Percentiles rank a stretch among this genome's conserved stretches.
These are phyloP conservation scores for Fraxinus paxiana DNA, from an alignment of 305 asterid genomes.

Conservation along the genomic window DNA sequence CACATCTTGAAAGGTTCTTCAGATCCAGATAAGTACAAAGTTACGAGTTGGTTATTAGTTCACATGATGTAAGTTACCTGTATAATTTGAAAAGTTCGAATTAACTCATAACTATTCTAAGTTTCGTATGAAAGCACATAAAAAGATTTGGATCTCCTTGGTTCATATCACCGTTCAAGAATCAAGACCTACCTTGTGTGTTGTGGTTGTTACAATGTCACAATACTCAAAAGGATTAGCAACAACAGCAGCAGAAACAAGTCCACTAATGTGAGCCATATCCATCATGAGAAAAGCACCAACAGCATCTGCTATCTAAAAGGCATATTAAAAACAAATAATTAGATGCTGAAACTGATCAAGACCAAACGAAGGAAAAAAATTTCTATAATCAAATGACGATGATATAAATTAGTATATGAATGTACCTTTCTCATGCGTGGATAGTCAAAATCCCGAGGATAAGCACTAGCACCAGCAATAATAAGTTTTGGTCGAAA, in stretches of 20 bases:
- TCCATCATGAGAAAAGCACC: conserved; percentile 99
- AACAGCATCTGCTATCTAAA: conserved; percentile 78
- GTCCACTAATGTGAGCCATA: conserved; percentile 96
- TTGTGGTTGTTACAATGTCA: conserved; percentile 92
- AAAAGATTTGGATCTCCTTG: neutral
- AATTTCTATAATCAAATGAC: neutral
- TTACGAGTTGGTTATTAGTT: neutral
- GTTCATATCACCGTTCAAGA: neutral
- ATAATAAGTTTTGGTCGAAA: conserved; percentile 94
- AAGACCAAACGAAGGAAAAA: neutral
- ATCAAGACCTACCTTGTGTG: conserved; percentile 67
- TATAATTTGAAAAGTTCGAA: neutral
- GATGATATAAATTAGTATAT: neutral
- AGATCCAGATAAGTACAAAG: neutral
- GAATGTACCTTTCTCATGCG: conserved; percentile 71
- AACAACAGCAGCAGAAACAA: conserved; percentile 88
- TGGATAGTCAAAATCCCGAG: conserved; percentile 88
- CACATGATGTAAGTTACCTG: neutral
- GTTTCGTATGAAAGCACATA: neutral
- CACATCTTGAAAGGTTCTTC: neutral
- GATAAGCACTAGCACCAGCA: conserved; percentile 95
- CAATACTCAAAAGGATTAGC: conserved; percentile 88
- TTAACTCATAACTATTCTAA: neutral
- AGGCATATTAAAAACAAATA: conserved; percentile 6
- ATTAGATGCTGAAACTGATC: conserved; percentile 17